A percentile compares a stretch with the other conserved stretches of the same genome.
phyloP scores from a whole-genome alignment of 345 rosid species.

The Eucalyptus curtisii region DNA sequence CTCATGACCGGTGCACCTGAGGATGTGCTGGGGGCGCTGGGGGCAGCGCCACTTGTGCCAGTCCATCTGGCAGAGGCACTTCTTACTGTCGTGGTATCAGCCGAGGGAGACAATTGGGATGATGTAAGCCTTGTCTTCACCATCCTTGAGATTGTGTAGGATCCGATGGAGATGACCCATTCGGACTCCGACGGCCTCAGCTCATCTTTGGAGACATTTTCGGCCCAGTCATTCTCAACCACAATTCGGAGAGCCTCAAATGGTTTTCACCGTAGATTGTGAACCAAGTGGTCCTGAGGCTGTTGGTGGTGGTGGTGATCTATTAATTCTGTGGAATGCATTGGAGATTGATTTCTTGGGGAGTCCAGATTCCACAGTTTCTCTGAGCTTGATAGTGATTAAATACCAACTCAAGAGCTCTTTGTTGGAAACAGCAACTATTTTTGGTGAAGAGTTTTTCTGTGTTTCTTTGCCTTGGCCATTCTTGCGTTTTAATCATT shows the following conservation, averaged over 20 bases:
- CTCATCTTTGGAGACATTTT: not conserved
- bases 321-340: not conserved
- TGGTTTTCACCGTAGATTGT: conserved; percentile 3
- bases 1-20: rapidly evolving
- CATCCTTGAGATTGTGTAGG: too few species aligned
- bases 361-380: too few species aligned
- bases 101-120: too few species aligned
- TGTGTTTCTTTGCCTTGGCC: not conserved
- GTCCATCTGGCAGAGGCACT: too few species aligned
- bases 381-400: too few species aligned
- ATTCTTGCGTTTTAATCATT: not conserved
- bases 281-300: not conserved
- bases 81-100: rapidly evolving
- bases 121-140: too few species aligned
- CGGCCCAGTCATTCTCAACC: not conserved
- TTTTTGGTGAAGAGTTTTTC: not conserved
- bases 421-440: conserved; percentile 32
- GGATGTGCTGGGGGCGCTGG: too few species aligned
- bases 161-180: too few species aligned
- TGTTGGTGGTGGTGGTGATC: not conserved
- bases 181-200: not conserved
- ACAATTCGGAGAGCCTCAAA: conserved; percentile 10
- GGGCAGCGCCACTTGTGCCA: rapidly evolving
- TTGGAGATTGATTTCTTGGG: not conserved
- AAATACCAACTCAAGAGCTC: too few species aligned